phyloP scores from a whole-genome alignment of 495 filamentous ascomycete species.

The Cercophora newfieldiana region DNA sequence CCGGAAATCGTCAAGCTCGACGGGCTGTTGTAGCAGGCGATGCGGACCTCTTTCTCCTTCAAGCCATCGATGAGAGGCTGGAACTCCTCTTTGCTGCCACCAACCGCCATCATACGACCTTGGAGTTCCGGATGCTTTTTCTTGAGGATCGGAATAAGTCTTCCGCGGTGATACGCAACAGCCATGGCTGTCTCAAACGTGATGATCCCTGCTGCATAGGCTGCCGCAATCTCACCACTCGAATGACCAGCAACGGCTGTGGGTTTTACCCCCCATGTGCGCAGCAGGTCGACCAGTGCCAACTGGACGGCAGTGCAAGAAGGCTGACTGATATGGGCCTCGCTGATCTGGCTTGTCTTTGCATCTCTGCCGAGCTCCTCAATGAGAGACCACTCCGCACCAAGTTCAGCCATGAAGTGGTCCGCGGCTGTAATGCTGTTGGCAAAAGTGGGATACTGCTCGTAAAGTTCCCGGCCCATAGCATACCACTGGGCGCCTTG shows the following conservation, averaged over 20 bases:
- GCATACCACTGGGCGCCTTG: conserved; percentile 55
- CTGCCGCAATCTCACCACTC: conserved; percentile 61
- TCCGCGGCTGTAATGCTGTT: conserved; percentile 36
- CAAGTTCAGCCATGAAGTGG: conserved; percentile 29
- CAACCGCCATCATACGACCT: conserved; percentile 54
- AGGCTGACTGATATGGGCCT: conserved; percentile 49
- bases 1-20: conserved; percentile 62
- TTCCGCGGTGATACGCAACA: conserved; percentile 49
- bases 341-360: conserved; percentile 43
- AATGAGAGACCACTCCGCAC: conserved; percentile 39
- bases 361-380: conserved; percentile 36
- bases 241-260: conserved; percentile 60
- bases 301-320: conserved; percentile 52
- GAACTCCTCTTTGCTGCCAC: conserved; percentile 44
- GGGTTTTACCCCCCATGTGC: conserved; percentile 53
- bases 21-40: conserved; percentile 62
- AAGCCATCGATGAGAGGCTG: conserved; percentile 40
- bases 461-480: conserved; percentile 54
- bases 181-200: conserved; percentile 54
- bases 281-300: conserved; percentile 54
- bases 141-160: conserved; percentile 37
- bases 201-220: conserved; percentile 47
- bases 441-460: conserved; percentile 41
- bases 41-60: conserved; percentile 38
- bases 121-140: conserved; percentile 32